Evolutionary conservation across 305 asterid genomes (phyloP).

Genomic region (Solanum hybrid): DNA sequence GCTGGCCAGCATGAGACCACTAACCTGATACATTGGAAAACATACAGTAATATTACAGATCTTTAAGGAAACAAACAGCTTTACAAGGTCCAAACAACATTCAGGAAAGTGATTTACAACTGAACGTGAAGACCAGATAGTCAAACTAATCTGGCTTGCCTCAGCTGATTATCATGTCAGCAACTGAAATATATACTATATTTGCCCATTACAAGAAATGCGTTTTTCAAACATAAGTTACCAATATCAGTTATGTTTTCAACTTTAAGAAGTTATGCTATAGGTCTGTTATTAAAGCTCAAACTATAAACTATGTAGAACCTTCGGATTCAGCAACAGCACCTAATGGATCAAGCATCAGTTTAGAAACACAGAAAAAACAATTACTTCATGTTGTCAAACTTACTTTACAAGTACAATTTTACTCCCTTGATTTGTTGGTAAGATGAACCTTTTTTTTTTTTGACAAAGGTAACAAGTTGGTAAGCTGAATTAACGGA

Average conservation of each 20-base stretch:
- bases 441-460: neutral
- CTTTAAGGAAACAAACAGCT: neutral
- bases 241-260: neutral
- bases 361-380: neutral
- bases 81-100: neutral
- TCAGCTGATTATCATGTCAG: neutral
- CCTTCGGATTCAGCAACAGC: neutral
- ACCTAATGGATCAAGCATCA: neutral
- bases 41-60: neutral
- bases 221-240: neutral
- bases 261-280: neutral
- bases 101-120: neutral
- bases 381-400: neutral
- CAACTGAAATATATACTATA: neutral
- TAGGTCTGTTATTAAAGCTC: neutral
- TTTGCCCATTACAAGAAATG: neutral
- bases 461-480: neutral
- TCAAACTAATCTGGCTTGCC: neutral
- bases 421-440: neutral
- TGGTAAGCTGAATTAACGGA: neutral
- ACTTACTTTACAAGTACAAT: neutral
- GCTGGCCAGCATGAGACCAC: slow-evolving; percentile 98
- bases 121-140: neutral
- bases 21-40: slow-evolving; percentile 47
- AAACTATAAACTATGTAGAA: neutral